These are phyloP conservation scores for Fusarium sp. DNA, from an alignment of 2,329 filamentous ascomycete genomes.

Conservation along the genomic window DNA sequence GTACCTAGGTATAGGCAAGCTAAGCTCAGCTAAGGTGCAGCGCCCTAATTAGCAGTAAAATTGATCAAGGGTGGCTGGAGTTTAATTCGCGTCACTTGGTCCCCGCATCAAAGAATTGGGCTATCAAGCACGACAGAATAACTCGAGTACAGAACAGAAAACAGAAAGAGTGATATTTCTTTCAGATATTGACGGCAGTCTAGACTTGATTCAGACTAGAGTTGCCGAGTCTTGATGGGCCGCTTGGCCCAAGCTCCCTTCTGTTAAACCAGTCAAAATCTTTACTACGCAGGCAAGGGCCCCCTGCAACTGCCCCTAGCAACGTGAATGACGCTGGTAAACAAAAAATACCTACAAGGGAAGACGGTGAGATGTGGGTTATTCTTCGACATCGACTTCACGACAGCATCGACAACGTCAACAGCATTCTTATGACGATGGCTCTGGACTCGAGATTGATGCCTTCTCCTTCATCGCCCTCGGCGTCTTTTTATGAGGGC, in stretches of 20 bases:
- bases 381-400: conserved; percentile 54
- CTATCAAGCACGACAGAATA: conserved; percentile 17
- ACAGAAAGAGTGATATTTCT: not conserved
- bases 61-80: conserved; percentile 31
- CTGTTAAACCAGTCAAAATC: conserved; percentile 18
- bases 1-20: not conserved
- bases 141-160: not conserved
- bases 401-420: conserved; percentile 52
- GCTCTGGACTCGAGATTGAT: conserved; percentile 57
- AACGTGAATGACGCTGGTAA: conserved; percentile 49
- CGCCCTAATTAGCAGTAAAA: not conserved
- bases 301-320: conserved; percentile 47
- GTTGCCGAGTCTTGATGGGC: not conserved
- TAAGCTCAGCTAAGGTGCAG: not conserved
- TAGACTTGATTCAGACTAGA: not conserved
- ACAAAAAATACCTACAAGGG: conserved; percentile 41
- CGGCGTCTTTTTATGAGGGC: conserved; percentile 41
- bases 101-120: not conserved
- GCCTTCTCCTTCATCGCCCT: conserved; percentile 50
- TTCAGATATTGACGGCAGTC: not conserved
- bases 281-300: conserved; percentile 10
- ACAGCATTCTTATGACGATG: conserved; percentile 53
- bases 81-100: conserved; percentile 11
- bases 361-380: conserved; percentile 47
- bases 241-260: conserved; percentile 32